A percentile compares a stretch with the other conserved stretches of the same genome.
Conservation (phyloP, 1,284 basidiomycete species). For the Ustilago esculenta region DNA sequence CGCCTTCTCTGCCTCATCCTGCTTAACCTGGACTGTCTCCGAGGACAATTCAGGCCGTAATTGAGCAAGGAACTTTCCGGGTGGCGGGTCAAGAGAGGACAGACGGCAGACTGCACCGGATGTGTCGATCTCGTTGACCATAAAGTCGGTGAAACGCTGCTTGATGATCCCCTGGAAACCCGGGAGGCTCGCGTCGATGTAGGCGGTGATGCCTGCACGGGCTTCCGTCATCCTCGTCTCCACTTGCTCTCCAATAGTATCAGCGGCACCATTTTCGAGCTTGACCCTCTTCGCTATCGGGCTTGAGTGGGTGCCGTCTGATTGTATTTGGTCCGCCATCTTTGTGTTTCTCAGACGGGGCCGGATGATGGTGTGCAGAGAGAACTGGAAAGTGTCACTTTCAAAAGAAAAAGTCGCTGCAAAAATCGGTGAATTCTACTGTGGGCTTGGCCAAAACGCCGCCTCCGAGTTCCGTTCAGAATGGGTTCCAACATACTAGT, state of each 20-base stretch:
- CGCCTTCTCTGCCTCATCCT: constrained; percentile 1
- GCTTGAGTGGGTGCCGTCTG: too few relatives aligned
- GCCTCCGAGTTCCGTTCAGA: too few relatives aligned
- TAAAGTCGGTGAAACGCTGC: constrained; percentile 62
- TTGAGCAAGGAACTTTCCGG: constrained; percentile 26
- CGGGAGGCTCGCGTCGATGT: constrained; percentile 44
- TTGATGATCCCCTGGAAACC: constrained; percentile 63
- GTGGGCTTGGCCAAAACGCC: too few relatives aligned
- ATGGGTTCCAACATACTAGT: too few relatives aligned
- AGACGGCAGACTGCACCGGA: constrained; percentile 40
- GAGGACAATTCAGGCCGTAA: constrained; percentile 2
- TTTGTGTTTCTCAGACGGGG: too few relatives aligned
- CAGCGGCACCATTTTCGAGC: constrained; percentile 1
- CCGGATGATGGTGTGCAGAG: too few relatives aligned
- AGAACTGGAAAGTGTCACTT: neutral
- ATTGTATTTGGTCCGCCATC: too few relatives aligned
- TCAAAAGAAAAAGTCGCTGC: too few relatives aligned
- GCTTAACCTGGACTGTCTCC: neutral
- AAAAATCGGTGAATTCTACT: too few relatives aligned
- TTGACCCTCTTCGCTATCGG: constrained; percentile 23
- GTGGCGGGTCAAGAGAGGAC: constrained; percentile 47
- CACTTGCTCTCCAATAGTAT: neutral
- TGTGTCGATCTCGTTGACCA: constrained; percentile 57
- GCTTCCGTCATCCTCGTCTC: constrained; percentile 42
- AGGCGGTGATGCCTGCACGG: constrained; percentile 51